Percentiles rank a stretch among this genome's conserved stretches.
Conservation (phyloP, 345 rosid species). For the Bretschneidera sinensis region DNA sequence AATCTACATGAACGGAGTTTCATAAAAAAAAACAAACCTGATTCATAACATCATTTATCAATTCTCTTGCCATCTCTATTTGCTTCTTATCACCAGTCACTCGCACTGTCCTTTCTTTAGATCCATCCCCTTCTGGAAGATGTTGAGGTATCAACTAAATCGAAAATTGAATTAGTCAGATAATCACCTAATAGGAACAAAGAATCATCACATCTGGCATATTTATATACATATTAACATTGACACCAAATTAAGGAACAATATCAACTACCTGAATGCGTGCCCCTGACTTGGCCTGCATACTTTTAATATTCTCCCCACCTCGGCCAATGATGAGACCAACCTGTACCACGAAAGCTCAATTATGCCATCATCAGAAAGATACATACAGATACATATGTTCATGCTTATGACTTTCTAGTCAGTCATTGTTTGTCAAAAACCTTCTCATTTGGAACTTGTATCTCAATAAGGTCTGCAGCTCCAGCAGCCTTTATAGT, state of each 20-base stretch:
- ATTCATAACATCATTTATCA: constrained; percentile 82
- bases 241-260: constrained; percentile 5
- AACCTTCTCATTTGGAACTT: constrained; percentile 95
- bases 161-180: constrained; percentile 18
- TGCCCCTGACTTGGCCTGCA: constrained; percentile 87
- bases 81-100: constrained; percentile 82
- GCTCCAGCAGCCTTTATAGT: constrained; percentile 39
- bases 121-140: constrained; percentile 76
- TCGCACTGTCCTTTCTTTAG: constrained; percentile 83
- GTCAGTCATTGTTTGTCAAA: not conserved
- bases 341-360: constrained; percentile 37
- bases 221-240: not conserved
- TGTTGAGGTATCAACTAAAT: constrained; percentile 84
- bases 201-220: not conserved
- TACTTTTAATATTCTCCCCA: constrained; percentile 85
- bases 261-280: constrained; percentile 82
- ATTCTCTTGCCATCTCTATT: constrained; percentile 72
- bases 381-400: not conserved
- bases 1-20: not conserved
- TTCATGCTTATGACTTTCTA: no score
- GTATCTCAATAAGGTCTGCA: constrained; percentile 76
- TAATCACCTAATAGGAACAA: not conserved
- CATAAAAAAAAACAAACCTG: constrained; percentile 61
- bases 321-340: constrained; percentile 93
- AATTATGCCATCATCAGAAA: not conserved